Conservation (phyloP, 306 rosid genomes). For the Trichosanthes cucumerina region DNA sequence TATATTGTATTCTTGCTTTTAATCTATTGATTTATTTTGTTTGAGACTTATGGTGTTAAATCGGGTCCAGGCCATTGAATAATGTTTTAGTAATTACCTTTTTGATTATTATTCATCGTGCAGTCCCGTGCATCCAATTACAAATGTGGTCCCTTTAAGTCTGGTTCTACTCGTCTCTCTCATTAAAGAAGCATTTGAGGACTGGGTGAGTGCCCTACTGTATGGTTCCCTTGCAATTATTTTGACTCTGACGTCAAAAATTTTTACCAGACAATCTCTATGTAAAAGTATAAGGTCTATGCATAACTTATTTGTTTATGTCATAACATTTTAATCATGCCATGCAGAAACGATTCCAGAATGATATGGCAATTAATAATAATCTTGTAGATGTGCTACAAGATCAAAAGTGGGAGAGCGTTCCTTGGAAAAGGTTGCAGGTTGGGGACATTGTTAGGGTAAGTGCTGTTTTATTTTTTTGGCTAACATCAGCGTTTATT, state of each 20-base stretch:
- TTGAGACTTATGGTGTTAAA: not conserved
- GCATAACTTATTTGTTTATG: constrained; percentile 7
- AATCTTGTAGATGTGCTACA: constrained; percentile 57
- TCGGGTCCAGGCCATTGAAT: not conserved
- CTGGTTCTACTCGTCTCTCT: constrained; percentile 88
- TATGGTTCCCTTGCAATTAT: constrained; percentile 9
- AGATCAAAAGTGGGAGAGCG: constrained; percentile 69
- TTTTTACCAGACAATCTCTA: not conserved
- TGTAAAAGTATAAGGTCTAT: not conserved
- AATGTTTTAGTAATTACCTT: not conserved
- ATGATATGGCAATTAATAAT: constrained; percentile 74
- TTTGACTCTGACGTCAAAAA: constrained; percentile 3
- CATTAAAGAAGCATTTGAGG: constrained; percentile 89
- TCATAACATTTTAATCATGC: constrained; percentile 17
- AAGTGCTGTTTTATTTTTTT: constrained; percentile 19
- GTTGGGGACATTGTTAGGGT: constrained; percentile 88
- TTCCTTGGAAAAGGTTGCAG: constrained; percentile 84
- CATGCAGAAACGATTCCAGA: constrained; percentile 87
- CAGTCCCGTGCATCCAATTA: constrained; percentile 86
- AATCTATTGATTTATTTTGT: not conserved
- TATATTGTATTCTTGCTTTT: not conserved
- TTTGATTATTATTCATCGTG: constrained; percentile 25
- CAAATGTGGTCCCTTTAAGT: constrained; percentile 78
- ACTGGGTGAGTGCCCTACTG: constrained; percentile 58
- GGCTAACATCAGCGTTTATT: not conserved